Base-by-base conservation (phyloP, 495 filamentous ascomycete species). In the Saxophila tyrrhenica region DNA sequence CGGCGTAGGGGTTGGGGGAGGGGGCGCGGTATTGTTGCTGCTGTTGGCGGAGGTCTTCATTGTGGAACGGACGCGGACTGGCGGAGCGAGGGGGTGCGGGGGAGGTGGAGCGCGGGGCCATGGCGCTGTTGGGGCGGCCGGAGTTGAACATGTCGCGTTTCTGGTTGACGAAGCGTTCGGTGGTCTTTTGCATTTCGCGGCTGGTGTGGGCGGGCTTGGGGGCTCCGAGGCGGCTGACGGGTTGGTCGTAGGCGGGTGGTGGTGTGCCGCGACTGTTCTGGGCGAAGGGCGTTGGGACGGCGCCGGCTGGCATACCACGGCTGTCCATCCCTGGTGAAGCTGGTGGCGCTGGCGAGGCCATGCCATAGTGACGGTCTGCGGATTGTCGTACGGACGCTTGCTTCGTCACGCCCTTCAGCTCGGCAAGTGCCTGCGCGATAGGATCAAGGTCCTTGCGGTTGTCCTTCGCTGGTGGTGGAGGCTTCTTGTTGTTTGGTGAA, bases 171-270 rank as follows among this genome's bases (percentile, higher is more conserved):
- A 92, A 95, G 62, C 85, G 85, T 52, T 90, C 81, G 0, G 88
- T 89, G 13, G 91, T 85, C 62, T 92, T 84, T 60, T 95, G 84
- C 94, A 99, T 99, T 44, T 90, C 84, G 51, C 83, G 82, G 8
- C 86, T 84, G 0, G 94, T 97, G 56, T 90, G 87, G 11, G 94
- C 94, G 0, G 91, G 92, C 51, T 92, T 81, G 0, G 94, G 94
- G 16, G 89, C 85, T 54, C 84, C 94, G 13, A 99, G 80, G 42
- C 89, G 78, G 62, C 78, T 91, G 62, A 85, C 73, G 47, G 82
- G 77, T 7, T 77, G 69, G 44, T 85, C 82, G 59, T 96, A 97
- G 0, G 86, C 85, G 1, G 94, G 92, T 7, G 92, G 89, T 8
- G 86, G 85, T 35, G 83, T 87, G 45, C 72, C 70, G 23, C 70